A percentile compares a stretch with the other conserved stretches of the same genome.
phyloP scores from a whole-genome alignment of 192 early-diverging fungal genomes.

The Paraglomus brasilianum region DNA sequence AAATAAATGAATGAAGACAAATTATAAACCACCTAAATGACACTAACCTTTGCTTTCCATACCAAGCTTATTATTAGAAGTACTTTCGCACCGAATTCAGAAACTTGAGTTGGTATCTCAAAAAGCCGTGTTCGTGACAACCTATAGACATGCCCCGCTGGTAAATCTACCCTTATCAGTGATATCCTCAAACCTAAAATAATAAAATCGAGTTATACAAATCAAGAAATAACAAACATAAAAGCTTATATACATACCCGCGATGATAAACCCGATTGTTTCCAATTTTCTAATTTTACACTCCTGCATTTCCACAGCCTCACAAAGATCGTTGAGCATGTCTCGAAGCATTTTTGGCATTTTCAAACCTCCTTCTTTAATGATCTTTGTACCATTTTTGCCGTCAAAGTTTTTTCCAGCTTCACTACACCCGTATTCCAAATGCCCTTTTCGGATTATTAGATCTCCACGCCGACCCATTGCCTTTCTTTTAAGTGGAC shows the following conservation, averaged over 20 bases:
- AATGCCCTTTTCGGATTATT: conserved; percentile 17
- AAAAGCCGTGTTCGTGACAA: conserved; percentile 13
- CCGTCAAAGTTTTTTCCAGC: conserved; percentile 28
- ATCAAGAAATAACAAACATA: conserved; percentile 13
- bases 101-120: conserved; percentile 6
- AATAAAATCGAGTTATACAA: background rate
- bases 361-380: conserved; percentile 28
- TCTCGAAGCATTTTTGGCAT: conserved; percentile 31
- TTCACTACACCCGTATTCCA: conserved; percentile 30
- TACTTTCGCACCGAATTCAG: conserved; percentile 19
- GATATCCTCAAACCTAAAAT: conserved; percentile 14
- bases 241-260: conserved; percentile 3
- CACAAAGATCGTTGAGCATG: conserved; percentile 28
- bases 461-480: conserved; percentile 25
- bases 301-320: background rate
- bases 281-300: conserved; percentile 21
- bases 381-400: conserved; percentile 25
- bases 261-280: conserved; percentile 18
- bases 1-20: no score
- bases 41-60: conserved; percentile 28
- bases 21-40: no score
- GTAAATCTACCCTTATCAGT: conserved; percentile 18
- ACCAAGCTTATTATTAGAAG: conserved; percentile 13
- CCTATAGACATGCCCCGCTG: conserved; percentile 21
- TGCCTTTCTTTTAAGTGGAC: conserved; percentile 9